Percentiles rank a stretch among this genome's conserved stretches.
Evolutionary conservation across 345 rosid species (phyloP).

Genomic region (Boechera retrofracta): DNA sequence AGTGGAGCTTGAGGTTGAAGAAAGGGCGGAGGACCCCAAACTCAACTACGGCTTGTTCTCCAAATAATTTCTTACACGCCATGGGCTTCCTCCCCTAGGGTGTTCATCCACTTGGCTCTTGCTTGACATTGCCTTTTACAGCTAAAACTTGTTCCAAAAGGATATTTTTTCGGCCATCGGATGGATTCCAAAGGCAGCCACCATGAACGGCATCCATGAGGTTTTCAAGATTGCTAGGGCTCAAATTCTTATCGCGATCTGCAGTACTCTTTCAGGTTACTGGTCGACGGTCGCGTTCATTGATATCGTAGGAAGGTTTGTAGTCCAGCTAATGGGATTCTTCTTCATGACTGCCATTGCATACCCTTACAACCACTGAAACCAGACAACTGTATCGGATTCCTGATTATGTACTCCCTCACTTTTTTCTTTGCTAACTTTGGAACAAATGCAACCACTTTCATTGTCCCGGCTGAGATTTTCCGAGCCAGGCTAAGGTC

Average conservation of each 20-base stretch:
- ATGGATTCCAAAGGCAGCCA: constrained; percentile 65
- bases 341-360: constrained; percentile 73
- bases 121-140: constrained; percentile 66
- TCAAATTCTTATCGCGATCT: constrained; percentile 67
- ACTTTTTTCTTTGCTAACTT: constrained; percentile 81
- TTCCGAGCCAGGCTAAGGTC: constrained; percentile 76
- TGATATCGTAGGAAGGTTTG: constrained; percentile 61
- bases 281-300: constrained; percentile 71
- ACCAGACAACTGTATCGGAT: constrained; percentile 54
- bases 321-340: constrained; percentile 75
- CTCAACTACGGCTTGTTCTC: constrained; percentile 59
- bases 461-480: constrained; percentile 67
- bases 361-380: constrained; percentile 69
- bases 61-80: constrained; percentile 47
- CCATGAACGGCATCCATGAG: constrained; percentile 67
- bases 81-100: constrained; percentile 51
- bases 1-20: constrained; percentile 60
- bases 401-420: constrained; percentile 62
- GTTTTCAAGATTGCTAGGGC: constrained; percentile 64
- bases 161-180: constrained; percentile 67
- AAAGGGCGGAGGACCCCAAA: constrained; percentile 41
- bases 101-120: constrained; percentile 41
- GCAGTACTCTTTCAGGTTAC: constrained; percentile 72
- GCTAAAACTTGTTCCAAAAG: constrained; percentile 70
- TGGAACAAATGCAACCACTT: constrained; percentile 77